These are phyloP conservation scores for Cylindrotheca fusiformis DNA, from an alignment of 108 stramenopile genomes.

Conservation along the genomic window DNA sequence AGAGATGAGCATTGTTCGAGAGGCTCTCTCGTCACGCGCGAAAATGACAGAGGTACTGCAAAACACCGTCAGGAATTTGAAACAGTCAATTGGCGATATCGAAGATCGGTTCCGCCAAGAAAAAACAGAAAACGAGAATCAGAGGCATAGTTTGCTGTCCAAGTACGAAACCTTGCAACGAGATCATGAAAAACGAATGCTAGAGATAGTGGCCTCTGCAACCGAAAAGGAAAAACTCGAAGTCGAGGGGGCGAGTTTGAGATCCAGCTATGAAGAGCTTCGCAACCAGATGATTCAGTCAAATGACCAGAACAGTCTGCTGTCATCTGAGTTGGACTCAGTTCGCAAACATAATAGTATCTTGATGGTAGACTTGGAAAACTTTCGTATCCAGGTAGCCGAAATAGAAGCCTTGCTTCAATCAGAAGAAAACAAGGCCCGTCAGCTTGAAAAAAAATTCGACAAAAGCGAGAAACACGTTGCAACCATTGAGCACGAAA, in stretches of 20 bases:
- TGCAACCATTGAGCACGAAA: too few species aligned
- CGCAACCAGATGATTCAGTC: too few species aligned
- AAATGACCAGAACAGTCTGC: too few species aligned
- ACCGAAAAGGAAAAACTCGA: slow-evolving; percentile 19
- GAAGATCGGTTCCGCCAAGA: background rate
- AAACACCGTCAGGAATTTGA: slow-evolving; percentile 83
- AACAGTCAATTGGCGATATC: slow-evolving; percentile 29
- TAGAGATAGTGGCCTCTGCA: slow-evolving; percentile 19
- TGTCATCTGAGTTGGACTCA: too few species aligned
- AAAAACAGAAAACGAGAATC: background rate
- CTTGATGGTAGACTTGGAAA: background rate
- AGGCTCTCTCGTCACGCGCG: slow-evolving; percentile 21
- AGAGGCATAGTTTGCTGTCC: slow-evolving; percentile 5
- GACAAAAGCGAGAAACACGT: background rate
- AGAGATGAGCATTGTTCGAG: slow-evolving; percentile 18
- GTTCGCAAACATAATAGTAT: background rate
- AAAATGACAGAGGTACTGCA: slow-evolving; percentile 45
- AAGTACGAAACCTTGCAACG: slow-evolving; percentile 16
- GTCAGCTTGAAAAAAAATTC: background rate
- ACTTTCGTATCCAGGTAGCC: background rate
- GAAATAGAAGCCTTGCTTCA: background rate
- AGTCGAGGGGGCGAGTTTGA: slow-evolving; percentile 4
- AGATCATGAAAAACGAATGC: slow-evolving; percentile 19
- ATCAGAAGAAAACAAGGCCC: background rate
- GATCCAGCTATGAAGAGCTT: too few species aligned